Evolutionary conservation across 768 basidiomycete genomes (phyloP).

Genomic region (Serpula lacrymans): DNA sequence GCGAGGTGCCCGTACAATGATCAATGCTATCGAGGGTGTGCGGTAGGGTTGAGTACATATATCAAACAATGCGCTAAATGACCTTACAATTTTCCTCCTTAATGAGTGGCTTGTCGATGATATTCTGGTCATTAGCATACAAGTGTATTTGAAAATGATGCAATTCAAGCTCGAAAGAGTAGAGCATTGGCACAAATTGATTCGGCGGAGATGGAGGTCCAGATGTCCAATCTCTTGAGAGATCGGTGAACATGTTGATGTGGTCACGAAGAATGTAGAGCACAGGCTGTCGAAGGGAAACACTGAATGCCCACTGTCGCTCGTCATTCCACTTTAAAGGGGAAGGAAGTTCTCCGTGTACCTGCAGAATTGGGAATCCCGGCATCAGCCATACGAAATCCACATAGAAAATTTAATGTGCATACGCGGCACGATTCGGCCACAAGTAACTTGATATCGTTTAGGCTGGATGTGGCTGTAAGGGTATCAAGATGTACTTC

Average conservation of each 20-base stretch:
- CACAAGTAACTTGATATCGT: conserved; percentile 74
- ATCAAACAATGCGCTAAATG: not conserved
- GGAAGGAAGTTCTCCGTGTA: conserved; percentile 71
- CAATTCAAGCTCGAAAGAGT: conserved; percentile 66
- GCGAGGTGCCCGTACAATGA: conserved; percentile 59
- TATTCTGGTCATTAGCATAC: conserved; percentile 94
- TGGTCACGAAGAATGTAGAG: conserved; percentile 88
- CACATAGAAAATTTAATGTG: conserved; percentile 2
- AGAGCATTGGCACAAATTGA: conserved; percentile 81
- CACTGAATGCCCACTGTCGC: conserved; percentile 75
- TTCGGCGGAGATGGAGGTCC: conserved; percentile 79
- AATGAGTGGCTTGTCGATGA: conserved; percentile 84
- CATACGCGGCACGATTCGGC: conserved; percentile 79
- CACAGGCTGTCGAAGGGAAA: conserved; percentile 67
- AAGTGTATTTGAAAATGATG: conserved; percentile 74
- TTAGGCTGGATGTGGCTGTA: conserved; percentile 79
- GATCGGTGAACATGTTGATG: conserved; percentile 89
- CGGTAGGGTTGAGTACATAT: conserved; percentile 1
- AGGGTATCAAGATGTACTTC: conserved; percentile 82
- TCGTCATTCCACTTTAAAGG: conserved; percentile 81
- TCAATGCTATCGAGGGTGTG: conserved; percentile 50
- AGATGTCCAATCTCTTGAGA: conserved; percentile 88
- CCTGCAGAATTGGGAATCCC: conserved; percentile 33
- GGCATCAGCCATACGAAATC: too few species aligned
- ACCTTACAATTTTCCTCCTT: conserved; percentile 79